Conservation (phyloP, 225 moss, liverwort and hornwort species). For the Climacium dendroides region DNA sequence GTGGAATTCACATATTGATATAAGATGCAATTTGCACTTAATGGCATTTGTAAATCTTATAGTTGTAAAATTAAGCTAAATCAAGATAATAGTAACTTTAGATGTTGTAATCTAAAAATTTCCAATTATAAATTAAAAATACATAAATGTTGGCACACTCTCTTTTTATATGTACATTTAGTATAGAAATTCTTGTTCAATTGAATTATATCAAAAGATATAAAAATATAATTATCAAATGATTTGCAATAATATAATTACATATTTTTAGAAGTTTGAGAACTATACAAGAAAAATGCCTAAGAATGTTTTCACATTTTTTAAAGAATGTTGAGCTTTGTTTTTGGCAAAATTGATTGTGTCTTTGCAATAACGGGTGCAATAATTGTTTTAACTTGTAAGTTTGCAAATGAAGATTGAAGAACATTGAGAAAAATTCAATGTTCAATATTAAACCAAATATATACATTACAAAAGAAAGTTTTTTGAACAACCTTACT, state of each 20-base stretch:
- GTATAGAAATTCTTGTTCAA: background rate
- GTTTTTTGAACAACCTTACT: background rate
- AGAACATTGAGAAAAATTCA: background rate
- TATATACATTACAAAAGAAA: background rate
- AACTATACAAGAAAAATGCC: no score
- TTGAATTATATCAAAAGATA: no score
- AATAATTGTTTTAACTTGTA: no score
- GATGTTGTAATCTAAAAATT: background rate
- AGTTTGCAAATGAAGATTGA: background rate
- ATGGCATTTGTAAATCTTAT: background rate
- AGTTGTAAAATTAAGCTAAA: background rate
- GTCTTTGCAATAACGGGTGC: background rate
- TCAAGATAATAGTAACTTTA: background rate
- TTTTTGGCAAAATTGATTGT: background rate
- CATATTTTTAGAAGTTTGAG: background rate
- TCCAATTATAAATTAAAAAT: no score
- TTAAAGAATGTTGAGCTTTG: background rate
- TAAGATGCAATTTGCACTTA: no score
- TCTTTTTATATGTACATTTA: accelerated
- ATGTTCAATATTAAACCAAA: background rate
- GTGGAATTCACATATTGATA: background rate
- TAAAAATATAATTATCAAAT: background rate
- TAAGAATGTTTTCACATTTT: background rate
- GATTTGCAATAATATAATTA: no score
- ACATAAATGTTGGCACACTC: background rate